Evolutionary conservation across 106 monocot species (phyloP).

Genomic region (Dioscorea dumetorum): DNA sequence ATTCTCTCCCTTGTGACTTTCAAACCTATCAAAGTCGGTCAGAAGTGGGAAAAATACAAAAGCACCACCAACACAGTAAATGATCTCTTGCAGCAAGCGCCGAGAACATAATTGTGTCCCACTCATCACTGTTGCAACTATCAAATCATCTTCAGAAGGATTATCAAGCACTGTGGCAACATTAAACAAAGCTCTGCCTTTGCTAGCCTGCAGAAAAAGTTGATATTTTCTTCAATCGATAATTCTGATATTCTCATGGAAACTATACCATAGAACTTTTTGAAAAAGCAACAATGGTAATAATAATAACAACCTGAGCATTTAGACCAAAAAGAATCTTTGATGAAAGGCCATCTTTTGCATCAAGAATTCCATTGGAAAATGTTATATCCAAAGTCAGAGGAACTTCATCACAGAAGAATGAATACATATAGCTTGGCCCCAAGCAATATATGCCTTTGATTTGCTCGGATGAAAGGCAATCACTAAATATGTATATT

Average conservation of each 20-base stretch:
- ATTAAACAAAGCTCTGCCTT: conserved; percentile 73
- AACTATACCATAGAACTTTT: neutral
- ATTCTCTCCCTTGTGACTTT: conserved; percentile 19
- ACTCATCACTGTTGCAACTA: conserved; percentile 64
- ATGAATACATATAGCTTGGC: conserved; percentile 98
- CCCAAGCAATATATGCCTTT: conserved; percentile 73
- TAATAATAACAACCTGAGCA: conserved; percentile 60
- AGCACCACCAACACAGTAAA: conserved; percentile 99
- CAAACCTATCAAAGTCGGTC: conserved; percentile 43
- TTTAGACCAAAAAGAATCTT: conserved; percentile 93
- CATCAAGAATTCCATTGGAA: conserved; percentile 54
- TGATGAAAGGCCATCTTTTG: conserved; percentile 77
- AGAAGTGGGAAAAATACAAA: conserved; percentile 93
- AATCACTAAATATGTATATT: conserved; percentile 78
- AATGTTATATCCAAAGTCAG: conserved; percentile 40
- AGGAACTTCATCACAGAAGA: conserved; percentile 57
- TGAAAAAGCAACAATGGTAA: neutral
- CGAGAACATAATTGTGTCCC: conserved; percentile 89
- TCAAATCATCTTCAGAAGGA: conserved; percentile 44
- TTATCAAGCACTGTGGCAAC: conserved; percentile 46
- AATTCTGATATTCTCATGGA: no score
- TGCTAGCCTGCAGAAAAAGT: conserved; percentile 55
- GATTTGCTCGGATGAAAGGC: conserved; percentile 80
- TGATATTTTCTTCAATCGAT: no score
- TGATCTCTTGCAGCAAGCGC: conserved; percentile 82